Evolutionary conservation across 371 early-diverging fungal species (phyloP).

Genomic region (Rhizomucor miehei): DNA sequence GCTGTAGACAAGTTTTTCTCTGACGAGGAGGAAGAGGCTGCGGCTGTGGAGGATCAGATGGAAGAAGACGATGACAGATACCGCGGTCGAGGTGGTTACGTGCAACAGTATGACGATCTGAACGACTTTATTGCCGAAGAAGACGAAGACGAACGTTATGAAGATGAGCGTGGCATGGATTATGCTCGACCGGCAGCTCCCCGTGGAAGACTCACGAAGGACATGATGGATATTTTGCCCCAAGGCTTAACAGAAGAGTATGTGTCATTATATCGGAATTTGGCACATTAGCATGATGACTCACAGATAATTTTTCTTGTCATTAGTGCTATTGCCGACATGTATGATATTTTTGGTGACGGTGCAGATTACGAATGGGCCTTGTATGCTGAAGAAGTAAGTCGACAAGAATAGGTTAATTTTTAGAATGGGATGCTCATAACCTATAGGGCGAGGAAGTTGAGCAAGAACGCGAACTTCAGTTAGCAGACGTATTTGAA

Average conservation of each 20-base stretch:
- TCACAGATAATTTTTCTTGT: not conserved
- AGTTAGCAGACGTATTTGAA: constrained; percentile 83
- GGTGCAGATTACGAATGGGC: constrained; percentile 90
- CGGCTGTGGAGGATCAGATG: constrained; percentile 28
- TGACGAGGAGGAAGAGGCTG: constrained; percentile 49
- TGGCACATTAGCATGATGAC: not conserved
- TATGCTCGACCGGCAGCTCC: constrained; percentile 26
- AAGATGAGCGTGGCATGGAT: constrained; percentile 24
- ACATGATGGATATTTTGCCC: constrained; percentile 41
- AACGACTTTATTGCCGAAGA: constrained; percentile 74
- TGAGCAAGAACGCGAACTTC: constrained; percentile 48
- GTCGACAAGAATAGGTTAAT: too few relatives aligned
- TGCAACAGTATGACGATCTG: constrained; percentile 56
- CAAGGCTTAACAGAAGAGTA: constrained; percentile 46
- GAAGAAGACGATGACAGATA: constrained; percentile 52
- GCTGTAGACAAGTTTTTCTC: constrained; percentile 54
- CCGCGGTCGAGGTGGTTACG: constrained; percentile 33
- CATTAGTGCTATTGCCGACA: constrained; percentile 73
- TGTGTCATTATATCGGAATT: not conserved
- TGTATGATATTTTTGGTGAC: constrained; percentile 89
- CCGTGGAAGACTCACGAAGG: constrained; percentile 32
- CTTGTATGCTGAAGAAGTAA: constrained; percentile 46
- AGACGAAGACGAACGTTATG: constrained; percentile 53
- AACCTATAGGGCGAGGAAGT: constrained; percentile 12
- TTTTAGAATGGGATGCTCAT: too few relatives aligned